Percentiles rank a stretch among this genome's conserved stretches.
phyloP scores from a whole-genome alignment of 805 yeast genomes.

The Wickerhamiella sergipiensis region DNA sequence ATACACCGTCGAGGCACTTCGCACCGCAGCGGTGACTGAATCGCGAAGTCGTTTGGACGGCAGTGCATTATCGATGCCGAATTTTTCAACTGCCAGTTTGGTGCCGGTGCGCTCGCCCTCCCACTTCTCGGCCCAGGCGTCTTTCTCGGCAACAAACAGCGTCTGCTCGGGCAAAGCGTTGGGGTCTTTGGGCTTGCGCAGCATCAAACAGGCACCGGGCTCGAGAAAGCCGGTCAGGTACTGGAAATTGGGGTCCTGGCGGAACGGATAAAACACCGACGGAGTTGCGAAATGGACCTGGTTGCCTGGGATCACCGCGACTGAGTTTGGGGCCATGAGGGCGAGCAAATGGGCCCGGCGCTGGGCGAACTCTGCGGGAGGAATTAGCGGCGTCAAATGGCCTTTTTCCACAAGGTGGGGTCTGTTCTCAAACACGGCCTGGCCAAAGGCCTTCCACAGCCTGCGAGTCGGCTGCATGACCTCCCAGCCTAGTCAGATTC shows the following conservation, averaged over 20 bases:
- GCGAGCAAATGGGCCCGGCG: conserved; percentile 51
- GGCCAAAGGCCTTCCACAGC: conserved; percentile 38
- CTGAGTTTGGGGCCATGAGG: conserved; percentile 44
- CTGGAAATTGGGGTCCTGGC: conserved; percentile 79
- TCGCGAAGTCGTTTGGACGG: conserved; percentile 14
- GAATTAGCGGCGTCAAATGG: conserved; percentile 75
- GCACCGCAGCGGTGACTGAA: conserved; percentile 7
- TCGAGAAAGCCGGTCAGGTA: conserved; percentile 89
- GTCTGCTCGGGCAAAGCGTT: conserved; percentile 37
- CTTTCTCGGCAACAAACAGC: conserved; percentile 76
- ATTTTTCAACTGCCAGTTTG: conserved; percentile 64
- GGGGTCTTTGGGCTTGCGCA: conserved; percentile 32
- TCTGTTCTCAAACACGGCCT: conserved; percentile 75
- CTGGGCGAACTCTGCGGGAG: conserved; percentile 66
- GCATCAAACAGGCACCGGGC: conserved; percentile 58
- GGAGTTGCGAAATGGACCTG: conserved; percentile 72
- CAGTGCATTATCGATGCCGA: conserved; percentile 72
- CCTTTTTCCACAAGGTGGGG: conserved; percentile 65
- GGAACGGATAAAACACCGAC: conserved; percentile 80
- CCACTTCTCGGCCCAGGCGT: conserved; percentile 74
- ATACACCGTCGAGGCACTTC: conserved; percentile 11
- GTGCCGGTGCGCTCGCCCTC: conserved; percentile 88
- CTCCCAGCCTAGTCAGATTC: too few species aligned
- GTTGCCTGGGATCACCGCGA: conserved; percentile 65
- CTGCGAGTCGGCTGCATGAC: not conserved